A percentile compares a stretch with the other conserved stretches of the same genome.
These are phyloP conservation scores for Daldinia loculata DNA, from an alignment of 495 filamentous ascomycete species.

Conservation along the genomic window DNA sequence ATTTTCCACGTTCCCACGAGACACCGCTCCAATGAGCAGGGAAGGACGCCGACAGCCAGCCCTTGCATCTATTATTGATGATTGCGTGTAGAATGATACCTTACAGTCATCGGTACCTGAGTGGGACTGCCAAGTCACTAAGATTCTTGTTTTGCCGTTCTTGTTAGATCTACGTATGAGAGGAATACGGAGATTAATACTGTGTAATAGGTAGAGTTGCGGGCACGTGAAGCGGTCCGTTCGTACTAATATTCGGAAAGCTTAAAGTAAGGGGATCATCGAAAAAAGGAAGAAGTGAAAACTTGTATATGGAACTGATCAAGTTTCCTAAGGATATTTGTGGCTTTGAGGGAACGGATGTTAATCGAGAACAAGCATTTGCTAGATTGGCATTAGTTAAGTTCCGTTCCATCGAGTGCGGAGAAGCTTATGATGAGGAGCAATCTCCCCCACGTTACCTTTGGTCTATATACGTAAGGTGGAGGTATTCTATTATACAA, in stretches of 20 bases:
- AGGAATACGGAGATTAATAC: background rate
- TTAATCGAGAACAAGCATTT: constrained; percentile 21
- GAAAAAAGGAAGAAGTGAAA: background rate
- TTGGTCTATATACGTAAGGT: background rate
- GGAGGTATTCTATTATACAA: background rate
- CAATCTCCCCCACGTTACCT: background rate
- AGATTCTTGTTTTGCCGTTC: constrained; percentile 16
- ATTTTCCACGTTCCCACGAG: background rate
- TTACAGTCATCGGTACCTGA: background rate
- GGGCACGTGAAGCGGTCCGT: constrained; percentile 11
- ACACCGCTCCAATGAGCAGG: constrained; percentile 14
- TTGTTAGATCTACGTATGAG: background rate
- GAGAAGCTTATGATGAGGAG: constrained; percentile 12
- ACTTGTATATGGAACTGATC: background rate
- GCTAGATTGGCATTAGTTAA: constrained; percentile 4
- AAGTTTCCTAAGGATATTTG: background rate
- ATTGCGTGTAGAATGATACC: constrained; percentile 2
- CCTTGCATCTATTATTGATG: constrained; percentile 3
- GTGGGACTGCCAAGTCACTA: constrained; percentile 20
- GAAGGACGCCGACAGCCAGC: constrained; percentile 7
- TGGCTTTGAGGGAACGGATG: constrained; percentile 10
- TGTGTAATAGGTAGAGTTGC: background rate
- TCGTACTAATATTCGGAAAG: background rate
- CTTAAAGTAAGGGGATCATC: constrained; percentile 1
- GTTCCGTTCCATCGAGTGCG: constrained; percentile 18